These are phyloP conservation scores for Spongiforma sp. DNA, from an alignment of 1,284 basidiomycete genomes.

Conservation along the genomic window DNA sequence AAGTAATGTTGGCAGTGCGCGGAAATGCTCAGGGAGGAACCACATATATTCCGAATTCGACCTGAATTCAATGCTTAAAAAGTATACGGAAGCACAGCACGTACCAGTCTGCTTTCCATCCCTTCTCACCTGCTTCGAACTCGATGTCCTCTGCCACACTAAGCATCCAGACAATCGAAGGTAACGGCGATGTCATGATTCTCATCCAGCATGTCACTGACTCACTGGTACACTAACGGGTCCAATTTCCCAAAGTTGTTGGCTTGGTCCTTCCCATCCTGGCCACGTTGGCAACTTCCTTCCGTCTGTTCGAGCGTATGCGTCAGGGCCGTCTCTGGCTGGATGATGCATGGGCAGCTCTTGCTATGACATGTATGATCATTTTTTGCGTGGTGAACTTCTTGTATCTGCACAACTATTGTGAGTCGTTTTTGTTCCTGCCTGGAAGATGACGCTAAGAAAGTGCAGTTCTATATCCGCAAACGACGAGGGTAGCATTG, in stretches of 20 bases:
- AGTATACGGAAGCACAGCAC: too few relatives aligned
- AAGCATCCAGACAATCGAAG: too few relatives aligned
- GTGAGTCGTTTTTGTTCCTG: neutral
- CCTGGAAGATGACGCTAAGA: neutral
- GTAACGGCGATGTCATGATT: too few relatives aligned
- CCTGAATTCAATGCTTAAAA: too few relatives aligned
- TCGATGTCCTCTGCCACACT: too few relatives aligned
- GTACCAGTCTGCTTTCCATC: too few relatives aligned
- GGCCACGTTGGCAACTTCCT: constrained; percentile 6
- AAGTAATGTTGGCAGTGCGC: too few relatives aligned
- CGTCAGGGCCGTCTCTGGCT: constrained; percentile 10
- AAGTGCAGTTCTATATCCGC: constrained; percentile 1
- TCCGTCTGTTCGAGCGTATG: constrained; percentile 7
- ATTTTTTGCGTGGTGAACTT: constrained; percentile 3
- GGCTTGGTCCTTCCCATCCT: constrained; percentile 2
- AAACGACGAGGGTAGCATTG: neutral
- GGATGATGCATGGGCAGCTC: constrained; percentile 4
- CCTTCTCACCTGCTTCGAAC: too few relatives aligned
- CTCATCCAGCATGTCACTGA: constrained; percentile 7
- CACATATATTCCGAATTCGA: too few relatives aligned
- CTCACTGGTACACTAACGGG: too few relatives aligned
- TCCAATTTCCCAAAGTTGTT: too few relatives aligned
- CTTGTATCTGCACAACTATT: constrained; percentile 9
- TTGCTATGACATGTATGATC: constrained; percentile 3
- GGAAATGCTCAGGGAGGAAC: too few relatives aligned